Evolutionary conservation across 768 basidiomycete species (phyloP), one percentile per base, ranked within the genome.

Genomic region (Mycena leptocephala): DNA sequence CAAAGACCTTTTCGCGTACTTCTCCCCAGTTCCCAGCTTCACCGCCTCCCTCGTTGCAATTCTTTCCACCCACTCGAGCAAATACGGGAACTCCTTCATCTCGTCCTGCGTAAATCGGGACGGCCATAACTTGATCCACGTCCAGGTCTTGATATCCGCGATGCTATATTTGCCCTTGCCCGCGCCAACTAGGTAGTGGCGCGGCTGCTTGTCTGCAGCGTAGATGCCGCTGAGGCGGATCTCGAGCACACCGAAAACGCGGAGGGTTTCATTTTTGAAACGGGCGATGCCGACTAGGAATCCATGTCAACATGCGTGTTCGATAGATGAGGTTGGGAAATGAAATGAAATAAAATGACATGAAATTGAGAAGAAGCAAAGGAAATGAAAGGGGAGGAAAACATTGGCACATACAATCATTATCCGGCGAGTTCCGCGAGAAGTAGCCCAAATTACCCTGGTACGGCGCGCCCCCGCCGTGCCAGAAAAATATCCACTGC

Each of bases 31-130:
- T n/a, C n/a, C n/a, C 56, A 39, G 61, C 61, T 62, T 62, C 37
- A 62, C 61, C 37, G 37, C 35, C 35, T 37, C 37, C 61, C 61
- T 62, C 39, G 61, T 35, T 43, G 61, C 61, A 62, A 62, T 62
- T 43, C 61, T 62, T 39, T 62, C 61, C 35, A 62, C 39, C 61
- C 61, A 62, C 61, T 37, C n/a, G 37, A 62, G 61, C 61, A 62
- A 41, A 62, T 62, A 43, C 61, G 61, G 61, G 61, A 62, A 62
- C 61, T 62, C 61, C 61, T 62, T 62, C 61, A 62, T 43, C 61
- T 62, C 61, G n/a, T 62, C 61, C 61, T 62, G 37, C 37, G 37
- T 62, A 62, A 62, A 62, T 39, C 35, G 61, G 37, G 39, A 13
- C 61, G 61, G 61, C 37, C 39, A 62, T 26, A 39, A 62, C 39